Evolutionary conservation across 2,329 filamentous ascomycete genomes (phyloP), one percentile per base, ranked within the genome.

Genomic region (Neonectria sp.): DNA sequence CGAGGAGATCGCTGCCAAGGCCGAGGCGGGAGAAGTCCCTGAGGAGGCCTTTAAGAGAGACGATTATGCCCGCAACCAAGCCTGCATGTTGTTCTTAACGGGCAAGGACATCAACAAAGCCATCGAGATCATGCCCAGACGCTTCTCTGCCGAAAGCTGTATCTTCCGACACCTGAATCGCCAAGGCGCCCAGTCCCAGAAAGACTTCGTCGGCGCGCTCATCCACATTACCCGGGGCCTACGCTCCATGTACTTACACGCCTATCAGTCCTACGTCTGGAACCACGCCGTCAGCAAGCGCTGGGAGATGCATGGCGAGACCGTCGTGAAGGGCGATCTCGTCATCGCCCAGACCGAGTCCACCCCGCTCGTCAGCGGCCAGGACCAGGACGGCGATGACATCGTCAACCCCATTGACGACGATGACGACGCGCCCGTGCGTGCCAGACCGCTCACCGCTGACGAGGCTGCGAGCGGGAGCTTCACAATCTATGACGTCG

Each of bases 181-280:
- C 65, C 81, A 84, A 61, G 81, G 83, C 49, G 77, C 70, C 31
- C 76, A 81, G 63, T 85, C 86, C 25, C 82, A 82, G 45, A 87
- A 86, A 49, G 95, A 99, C 81, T 96, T 90, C 78, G 87, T 93
- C 67, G 95, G 95, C 27, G 94, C 96, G 1, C 82, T 99, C 58
- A 88, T 92, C 77, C 87, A 88, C 60, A 95, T 99, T 69, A 93
- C 92, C 27, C 89, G 95, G 21, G 94, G 93, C 55, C 85, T 98
- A 74, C 90, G 95, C 49, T 89, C 94, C 65, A 98, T 99, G 93
- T 99, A 98, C 78, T 91, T 97, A 17, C 96, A 99, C 79, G 95
- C 96, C 6, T 98, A 98, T 81, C 96, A 99, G 80, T 97, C 93
- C 6, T 89, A 95, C 43, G 91, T 99, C 9, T 99, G 95, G 95